Base-by-base conservation (phyloP, 805 yeast species). In the Tetrapisispora nanseiensis region DNA sequence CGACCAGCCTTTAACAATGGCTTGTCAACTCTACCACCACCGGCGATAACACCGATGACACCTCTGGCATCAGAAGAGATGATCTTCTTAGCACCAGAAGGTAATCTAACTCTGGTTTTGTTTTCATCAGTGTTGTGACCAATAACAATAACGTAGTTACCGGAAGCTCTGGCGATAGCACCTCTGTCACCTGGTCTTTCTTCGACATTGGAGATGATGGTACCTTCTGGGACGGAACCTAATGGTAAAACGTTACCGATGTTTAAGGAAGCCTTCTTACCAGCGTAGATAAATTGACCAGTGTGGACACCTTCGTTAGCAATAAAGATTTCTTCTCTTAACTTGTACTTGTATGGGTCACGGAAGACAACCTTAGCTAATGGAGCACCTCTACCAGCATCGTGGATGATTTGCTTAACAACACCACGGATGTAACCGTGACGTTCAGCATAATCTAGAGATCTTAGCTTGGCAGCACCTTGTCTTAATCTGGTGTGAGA, bases 341-440 rank as follows among this genome's bases (percentile, higher is more conserved):
- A 74, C 77, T 82, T 89, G 86, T 83, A 90, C 79, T 78, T 86
- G 95, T 90, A 90, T 74, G 98, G 97, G 75, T 92, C 97, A 72
- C 97, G 86, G 96, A 90, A 90, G 58, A 76, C 89, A 72, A 90
- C 96, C 78, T 85, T 89, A 65, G 97, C 98, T 70, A 90, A 82
- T 70, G 98, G 98, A 73, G 98, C 98, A 80, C 98, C 98, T 75
- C 98, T 82, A 72, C 98, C 98, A 68, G 98, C 92, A 70, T 90
- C 98, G 78, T 90, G 98, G 74, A 92, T 77, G 74, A 90, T 92
- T 74, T 84, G 90, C 83, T 89, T 90, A 65, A 90, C 98, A 60
- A 92, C 80, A 77, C 98, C 98, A 76, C 97, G 94, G 68, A 90
- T 82, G 89, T 92, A 92, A 70, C 98, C 98, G 74, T 90, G 96